Evolutionary conservation across 306 rosid genomes (phyloP).

Genomic region (Oemleria cerasiformis): DNA sequence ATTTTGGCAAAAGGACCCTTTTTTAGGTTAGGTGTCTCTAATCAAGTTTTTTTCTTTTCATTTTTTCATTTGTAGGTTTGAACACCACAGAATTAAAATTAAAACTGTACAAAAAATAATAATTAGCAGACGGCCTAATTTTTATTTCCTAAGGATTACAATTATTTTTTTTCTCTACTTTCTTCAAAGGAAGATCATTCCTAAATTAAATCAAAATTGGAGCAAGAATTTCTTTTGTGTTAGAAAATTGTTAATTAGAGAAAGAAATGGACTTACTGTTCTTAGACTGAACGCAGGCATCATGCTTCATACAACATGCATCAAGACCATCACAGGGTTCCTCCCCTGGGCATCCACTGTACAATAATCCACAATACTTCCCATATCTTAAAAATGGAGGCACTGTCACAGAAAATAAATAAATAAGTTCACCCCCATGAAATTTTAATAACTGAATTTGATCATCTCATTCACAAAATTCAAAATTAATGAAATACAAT

Average conservation of each 20-base stretch:
- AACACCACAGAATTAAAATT: no score
- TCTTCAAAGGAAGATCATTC: neutral
- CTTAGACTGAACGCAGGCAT: slow-evolving; percentile 64
- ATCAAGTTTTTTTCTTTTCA: no score
- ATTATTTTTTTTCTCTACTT: no score
- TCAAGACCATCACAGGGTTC: slow-evolving; percentile 96
- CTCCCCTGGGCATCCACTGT: slow-evolving; percentile 94
- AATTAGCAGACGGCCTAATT: no score
- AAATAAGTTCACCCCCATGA: neutral
- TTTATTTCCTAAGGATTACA: no score
- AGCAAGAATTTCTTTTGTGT: no score
- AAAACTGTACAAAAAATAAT: no score
- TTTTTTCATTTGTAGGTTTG: no score
- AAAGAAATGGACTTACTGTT: slow-evolving; percentile 49
- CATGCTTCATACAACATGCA: slow-evolving; percentile 89
- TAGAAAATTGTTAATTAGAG: no score
- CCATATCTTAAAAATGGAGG: slow-evolving; percentile 91
- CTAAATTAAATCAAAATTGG: neutral
- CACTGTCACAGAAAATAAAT: slow-evolving; percentile 33
- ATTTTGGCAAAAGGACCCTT: no score
- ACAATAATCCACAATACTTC: slow-evolving; percentile 83
- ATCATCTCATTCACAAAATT: neutral
- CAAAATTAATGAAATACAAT: neutral
- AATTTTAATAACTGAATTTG: neutral
- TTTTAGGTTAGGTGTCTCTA: no score